Conservation (phyloP, 306 rosid species). For the Trifolium pratense region DNA sequence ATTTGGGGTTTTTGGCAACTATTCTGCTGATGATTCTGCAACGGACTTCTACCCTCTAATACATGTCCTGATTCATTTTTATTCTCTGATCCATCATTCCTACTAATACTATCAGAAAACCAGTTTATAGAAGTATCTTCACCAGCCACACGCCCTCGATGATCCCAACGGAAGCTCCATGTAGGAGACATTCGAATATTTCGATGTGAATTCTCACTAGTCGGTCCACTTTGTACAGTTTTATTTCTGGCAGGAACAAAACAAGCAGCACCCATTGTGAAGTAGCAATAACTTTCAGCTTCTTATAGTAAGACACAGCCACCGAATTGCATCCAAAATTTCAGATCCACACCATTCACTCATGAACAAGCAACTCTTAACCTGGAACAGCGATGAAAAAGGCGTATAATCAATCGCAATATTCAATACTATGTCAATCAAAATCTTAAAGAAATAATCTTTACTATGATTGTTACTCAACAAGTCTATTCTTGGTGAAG, state of each 20-base stretch:
- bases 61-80: constrained; percentile 54
- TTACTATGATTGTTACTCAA: not conserved
- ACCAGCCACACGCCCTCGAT: constrained; percentile 61
- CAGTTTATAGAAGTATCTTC: constrained; percentile 59
- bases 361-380: not conserved
- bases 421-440: constrained; percentile 7
- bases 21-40: constrained; percentile 39
- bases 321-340: constrained; percentile 20
- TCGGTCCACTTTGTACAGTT: constrained; percentile 51
- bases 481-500: not conserved
- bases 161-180: constrained; percentile 65
- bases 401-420: constrained; percentile 33
- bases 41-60: constrained; percentile 53
- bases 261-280: constrained; percentile 58
- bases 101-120: constrained; percentile 53
- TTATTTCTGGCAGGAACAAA: constrained; percentile 55
- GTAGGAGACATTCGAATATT: constrained; percentile 50
- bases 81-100: constrained; percentile 48
- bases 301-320: constrained; percentile 28
- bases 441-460: constrained; percentile 1
- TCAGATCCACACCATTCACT: constrained; percentile 22
- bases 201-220: constrained; percentile 41
- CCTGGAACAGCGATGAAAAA: constrained; percentile 39
- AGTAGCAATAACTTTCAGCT: constrained; percentile 29
- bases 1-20: constrained; percentile 41